Percentiles rank a stretch among this genome's conserved stretches.
Evolutionary conservation across 2,329 filamentous ascomycete genomes (phyloP).

Genomic region (Ceratocystis smalleyi): DNA sequence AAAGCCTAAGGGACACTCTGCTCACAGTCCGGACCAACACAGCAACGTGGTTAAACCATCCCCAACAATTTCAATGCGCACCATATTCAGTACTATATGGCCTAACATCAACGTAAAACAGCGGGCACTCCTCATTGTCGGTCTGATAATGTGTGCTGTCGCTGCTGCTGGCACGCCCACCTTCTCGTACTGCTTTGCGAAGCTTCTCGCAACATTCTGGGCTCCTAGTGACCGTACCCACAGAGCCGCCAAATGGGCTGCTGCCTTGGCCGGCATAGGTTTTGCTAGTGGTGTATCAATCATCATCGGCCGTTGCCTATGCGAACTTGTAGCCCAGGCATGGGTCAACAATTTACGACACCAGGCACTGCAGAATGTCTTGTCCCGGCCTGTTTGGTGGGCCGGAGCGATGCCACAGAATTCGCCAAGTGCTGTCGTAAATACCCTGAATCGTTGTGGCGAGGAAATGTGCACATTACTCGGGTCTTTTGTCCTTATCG

Average conservation of each 20-base stretch:
- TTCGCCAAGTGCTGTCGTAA: slow-evolving; percentile 32
- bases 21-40: neutral
- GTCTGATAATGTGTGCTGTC: slow-evolving; percentile 44
- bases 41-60: neutral
- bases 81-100: slow-evolving; percentile 54
- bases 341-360: slow-evolving; percentile 63
- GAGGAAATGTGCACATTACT: slow-evolving; percentile 80
- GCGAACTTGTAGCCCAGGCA: slow-evolving; percentile 54
- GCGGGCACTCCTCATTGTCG: slow-evolving; percentile 41
- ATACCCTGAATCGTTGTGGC: slow-evolving; percentile 62
- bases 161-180: slow-evolving; percentile 54
- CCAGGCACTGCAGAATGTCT: slow-evolving; percentile 50
- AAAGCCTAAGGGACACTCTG: neutral
- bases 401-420: slow-evolving; percentile 41
- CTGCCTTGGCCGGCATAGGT: slow-evolving; percentile 53
- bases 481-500: slow-evolving; percentile 57
- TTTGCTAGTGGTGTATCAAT: slow-evolving; percentile 48
- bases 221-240: slow-evolving; percentile 32
- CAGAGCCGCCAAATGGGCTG: slow-evolving; percentile 48
- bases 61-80: slow-evolving; percentile 4
- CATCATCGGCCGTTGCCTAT: slow-evolving; percentile 52
- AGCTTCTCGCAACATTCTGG: slow-evolving; percentile 57
- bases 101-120: slow-evolving; percentile 40
- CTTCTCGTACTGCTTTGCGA: slow-evolving; percentile 63
- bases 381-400: slow-evolving; percentile 64